phyloP scores from a whole-genome alignment of 192 early-diverging fungal species.

The Umbelopsis vinacea region DNA sequence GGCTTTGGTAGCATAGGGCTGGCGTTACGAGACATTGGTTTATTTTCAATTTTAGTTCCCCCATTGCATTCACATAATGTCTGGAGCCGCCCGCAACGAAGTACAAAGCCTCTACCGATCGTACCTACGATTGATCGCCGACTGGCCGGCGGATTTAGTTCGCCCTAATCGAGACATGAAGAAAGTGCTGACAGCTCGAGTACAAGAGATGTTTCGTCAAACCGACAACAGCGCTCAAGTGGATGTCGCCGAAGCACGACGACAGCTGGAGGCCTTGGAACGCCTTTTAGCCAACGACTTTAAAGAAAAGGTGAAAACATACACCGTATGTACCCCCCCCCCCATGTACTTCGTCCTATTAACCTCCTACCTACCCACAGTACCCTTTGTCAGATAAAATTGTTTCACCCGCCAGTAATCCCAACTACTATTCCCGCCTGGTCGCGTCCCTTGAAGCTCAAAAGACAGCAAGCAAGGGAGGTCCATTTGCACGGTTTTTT shows the following conservation, averaged over 20 bases:
- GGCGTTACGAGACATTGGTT: not conserved
- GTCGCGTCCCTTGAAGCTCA: conserved; percentile 52
- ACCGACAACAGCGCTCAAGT: conserved; percentile 21
- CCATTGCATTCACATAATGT: not conserved
- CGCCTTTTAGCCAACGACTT: conserved; percentile 54
- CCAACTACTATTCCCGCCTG: conserved; percentile 59
- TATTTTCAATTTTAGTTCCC: conserved; percentile 15
- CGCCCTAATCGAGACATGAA: conserved; percentile 73
- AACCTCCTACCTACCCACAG: conserved; percentile 26
- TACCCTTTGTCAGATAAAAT: conserved; percentile 61
- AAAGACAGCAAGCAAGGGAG: conserved; percentile 46
- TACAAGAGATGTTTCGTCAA: conserved; percentile 51
- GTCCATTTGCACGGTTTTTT: conserved; percentile 37
- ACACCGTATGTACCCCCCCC: too few relatives aligned
- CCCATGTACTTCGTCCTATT: not conserved
- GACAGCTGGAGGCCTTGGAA: conserved; percentile 51
- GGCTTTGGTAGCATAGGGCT: not conserved
- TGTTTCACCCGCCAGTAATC: conserved; percentile 56
- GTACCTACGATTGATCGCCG: conserved; percentile 60
- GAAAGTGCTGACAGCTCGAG: conserved; percentile 55
- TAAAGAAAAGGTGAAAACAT: conserved; percentile 59
- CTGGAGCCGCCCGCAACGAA: conserved; percentile 21
- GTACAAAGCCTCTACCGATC: conserved; percentile 54
- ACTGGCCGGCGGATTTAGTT: conserved; percentile 72
- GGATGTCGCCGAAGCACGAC: conserved; percentile 41